Evolutionary conservation across 129 eudicot species (phyloP).

Genomic region (Oenanthe sinensis): DNA sequence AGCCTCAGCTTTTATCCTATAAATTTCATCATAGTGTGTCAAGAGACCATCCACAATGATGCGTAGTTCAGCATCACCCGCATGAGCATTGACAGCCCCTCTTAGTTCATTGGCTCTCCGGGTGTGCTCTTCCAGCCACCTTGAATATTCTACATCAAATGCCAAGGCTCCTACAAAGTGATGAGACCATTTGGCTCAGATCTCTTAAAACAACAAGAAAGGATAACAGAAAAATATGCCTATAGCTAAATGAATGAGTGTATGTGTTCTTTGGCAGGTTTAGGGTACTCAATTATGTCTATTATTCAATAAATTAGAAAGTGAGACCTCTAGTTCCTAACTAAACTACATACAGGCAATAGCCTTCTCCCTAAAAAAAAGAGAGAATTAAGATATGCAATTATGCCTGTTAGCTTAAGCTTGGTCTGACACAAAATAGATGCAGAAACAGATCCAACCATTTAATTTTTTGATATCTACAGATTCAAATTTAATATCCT

Average conservation of each 20-base stretch:
- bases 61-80: slow-evolving; percentile 86
- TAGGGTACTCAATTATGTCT: not conserved
- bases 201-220: not conserved
- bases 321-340: not conserved
- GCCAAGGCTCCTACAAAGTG: slow-evolving; percentile 71
- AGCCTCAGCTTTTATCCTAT: slow-evolving; percentile 63
- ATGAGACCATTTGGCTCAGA: not conserved
- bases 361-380: not conserved
- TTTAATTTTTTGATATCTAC: not conserved
- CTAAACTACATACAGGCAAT: not conserved
- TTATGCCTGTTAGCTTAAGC: not conserved
- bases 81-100: slow-evolving; percentile 88
- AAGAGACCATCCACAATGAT: slow-evolving; percentile 73
- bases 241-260: not conserved
- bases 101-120: slow-evolving; percentile 68
- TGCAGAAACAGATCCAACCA: not conserved
- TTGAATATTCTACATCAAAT: slow-evolving; percentile 81
- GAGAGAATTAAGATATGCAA: not conserved
- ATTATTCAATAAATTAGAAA: not conserved
- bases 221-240: not conserved
- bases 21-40: slow-evolving; percentile 78
- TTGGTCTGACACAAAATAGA: not conserved
- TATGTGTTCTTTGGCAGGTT: not conserved
- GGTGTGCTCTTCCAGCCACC: slow-evolving; percentile 91
- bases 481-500: not conserved